Conservation (phyloP, 169 alveolate species). For the Theileria equi region DNA sequence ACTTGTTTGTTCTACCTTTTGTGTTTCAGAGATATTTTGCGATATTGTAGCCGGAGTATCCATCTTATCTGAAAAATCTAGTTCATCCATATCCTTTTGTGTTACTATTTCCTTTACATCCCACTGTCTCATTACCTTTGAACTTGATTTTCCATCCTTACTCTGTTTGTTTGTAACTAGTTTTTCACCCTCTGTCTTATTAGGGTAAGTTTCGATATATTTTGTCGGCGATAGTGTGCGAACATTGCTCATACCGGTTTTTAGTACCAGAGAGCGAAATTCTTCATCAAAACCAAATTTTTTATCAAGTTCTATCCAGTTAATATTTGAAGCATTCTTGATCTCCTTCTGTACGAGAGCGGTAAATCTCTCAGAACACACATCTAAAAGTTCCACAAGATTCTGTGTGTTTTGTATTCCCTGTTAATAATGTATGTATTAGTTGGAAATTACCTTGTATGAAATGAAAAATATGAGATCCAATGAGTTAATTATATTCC, state of each 20-base stretch:
- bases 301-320: constrained; percentile 27
- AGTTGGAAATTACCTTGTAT: constrained; percentile 32
- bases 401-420: constrained; percentile 51
- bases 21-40: neutral
- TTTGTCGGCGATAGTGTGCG: neutral
- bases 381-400: constrained; percentile 23
- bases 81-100: constrained; percentile 50
- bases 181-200: constrained; percentile 12
- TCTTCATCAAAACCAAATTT: constrained; percentile 46
- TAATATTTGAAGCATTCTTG: neutral
- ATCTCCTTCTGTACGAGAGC: constrained; percentile 7
- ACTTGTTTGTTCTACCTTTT: neutral
- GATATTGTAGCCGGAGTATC: neutral
- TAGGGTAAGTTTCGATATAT: neutral
- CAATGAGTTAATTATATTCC: constrained; percentile 52
- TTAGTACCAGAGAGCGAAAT: constrained; percentile 10
- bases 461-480: constrained; percentile 38
- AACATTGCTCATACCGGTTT: constrained; percentile 1
- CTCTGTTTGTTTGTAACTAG: constrained; percentile 2
- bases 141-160: neutral
- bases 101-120: constrained; percentile 23
- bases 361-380: constrained; percentile 13
- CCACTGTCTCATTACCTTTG: constrained; percentile 53
- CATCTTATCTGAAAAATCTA: constrained; percentile 49
- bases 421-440: neutral